Conservation (phyloP, 148 eudicot genomes). For the Rhododendron williamsianum region DNA sequence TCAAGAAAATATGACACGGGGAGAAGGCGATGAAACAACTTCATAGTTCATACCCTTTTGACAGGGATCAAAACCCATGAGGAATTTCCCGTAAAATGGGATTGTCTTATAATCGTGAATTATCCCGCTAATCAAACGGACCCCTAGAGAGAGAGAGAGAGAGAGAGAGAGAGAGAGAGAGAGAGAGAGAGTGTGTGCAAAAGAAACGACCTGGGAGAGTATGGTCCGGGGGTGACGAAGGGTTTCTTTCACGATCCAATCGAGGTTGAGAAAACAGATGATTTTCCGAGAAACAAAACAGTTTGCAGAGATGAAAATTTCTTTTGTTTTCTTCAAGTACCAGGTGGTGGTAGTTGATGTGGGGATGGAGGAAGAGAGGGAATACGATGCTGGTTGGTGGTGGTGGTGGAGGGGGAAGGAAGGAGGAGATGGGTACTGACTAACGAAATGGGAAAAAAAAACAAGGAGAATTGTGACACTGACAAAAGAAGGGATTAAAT, state of each 20-base stretch:
- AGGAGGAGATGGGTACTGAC: not conserved
- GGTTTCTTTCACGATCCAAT: not conserved
- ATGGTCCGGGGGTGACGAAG: not conserved
- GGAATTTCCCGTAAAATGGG: not conserved
- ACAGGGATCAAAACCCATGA: not conserved
- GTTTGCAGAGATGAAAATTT: not conserved
- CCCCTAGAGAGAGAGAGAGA: not conserved
- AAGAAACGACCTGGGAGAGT: too few relatives aligned
- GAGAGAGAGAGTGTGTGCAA: not conserved
- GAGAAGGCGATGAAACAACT: not conserved
- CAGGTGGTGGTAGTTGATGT: not conserved
- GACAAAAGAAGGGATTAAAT: too few relatives aligned
- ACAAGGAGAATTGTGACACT: too few relatives aligned
- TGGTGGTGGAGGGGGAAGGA: not conserved
- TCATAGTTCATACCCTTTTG: not conserved
- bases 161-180: not conserved
- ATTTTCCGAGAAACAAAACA: not conserved
- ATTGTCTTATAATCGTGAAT: not conserved
- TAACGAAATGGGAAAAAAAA: not conserved
- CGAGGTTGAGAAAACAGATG: not conserved
- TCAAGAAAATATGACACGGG: not conserved
- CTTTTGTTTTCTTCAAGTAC: not conserved
- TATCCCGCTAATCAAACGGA: not conserved
- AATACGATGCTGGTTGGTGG: not conserved
- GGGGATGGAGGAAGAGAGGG: not conserved